Conservation (phyloP, 2,329 filamentous ascomycete genomes). For the Fonsecaea pedrosoi region DNA sequence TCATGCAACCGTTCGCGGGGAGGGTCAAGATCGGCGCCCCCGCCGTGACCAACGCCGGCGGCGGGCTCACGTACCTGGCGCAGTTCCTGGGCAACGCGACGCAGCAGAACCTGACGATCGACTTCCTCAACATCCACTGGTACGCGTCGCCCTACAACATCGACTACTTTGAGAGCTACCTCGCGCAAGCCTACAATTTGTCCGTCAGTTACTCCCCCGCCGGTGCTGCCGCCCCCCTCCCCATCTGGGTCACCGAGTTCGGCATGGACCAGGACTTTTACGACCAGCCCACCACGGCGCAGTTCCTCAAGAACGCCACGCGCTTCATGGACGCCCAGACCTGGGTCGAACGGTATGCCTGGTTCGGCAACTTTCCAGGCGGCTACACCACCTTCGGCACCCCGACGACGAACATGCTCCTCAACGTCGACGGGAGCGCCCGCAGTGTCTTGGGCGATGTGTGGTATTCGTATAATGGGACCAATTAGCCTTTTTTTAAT, state of each 20-base stretch:
- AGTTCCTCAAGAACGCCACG: slow-evolving; percentile 48
- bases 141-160: slow-evolving; percentile 48
- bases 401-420: slow-evolving; percentile 34
- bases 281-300: slow-evolving; percentile 47
- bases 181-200: slow-evolving; percentile 44
- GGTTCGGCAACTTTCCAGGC: slow-evolving; percentile 44
- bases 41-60: slow-evolving; percentile 47
- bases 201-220: slow-evolving; percentile 20
- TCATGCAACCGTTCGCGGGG: slow-evolving; percentile 49
- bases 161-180: slow-evolving; percentile 48
- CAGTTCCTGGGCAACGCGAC: slow-evolving; percentile 50
- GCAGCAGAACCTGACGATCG: slow-evolving; percentile 44
- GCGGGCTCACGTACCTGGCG: slow-evolving; percentile 48
- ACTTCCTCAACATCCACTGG: slow-evolving; percentile 54
- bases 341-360: slow-evolving; percentile 51
- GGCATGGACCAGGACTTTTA: slow-evolving; percentile 50
- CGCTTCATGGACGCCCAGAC: slow-evolving; percentile 49
- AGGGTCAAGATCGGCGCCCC: slow-evolving; percentile 52
- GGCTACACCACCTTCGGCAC: slow-evolving; percentile 23
- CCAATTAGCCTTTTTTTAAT: background rate
- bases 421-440: slow-evolving; percentile 38
- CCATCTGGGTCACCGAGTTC: slow-evolving; percentile 56
- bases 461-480: slow-evolving; percentile 25
- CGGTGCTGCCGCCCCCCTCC: slow-evolving; percentile 40
- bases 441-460: slow-evolving; percentile 23